Conservation (phyloP, 164 flowering plant species). For the Macadamia tetraphylla region DNA sequence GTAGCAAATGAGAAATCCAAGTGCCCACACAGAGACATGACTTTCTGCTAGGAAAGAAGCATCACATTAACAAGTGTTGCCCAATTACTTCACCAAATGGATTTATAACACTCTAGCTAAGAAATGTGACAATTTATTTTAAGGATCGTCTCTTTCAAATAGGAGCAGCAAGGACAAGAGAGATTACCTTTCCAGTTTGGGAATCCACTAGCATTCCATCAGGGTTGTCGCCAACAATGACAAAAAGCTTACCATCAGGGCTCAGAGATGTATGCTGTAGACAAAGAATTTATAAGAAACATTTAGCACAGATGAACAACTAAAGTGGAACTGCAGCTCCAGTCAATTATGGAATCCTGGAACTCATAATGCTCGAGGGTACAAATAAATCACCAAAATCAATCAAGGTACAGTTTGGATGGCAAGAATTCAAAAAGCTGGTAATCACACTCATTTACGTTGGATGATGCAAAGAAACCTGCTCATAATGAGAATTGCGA, state of each 20-base stretch:
- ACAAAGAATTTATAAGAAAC: background rate
- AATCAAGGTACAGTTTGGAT: too few species aligned
- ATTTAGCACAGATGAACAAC: too few species aligned
- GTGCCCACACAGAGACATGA: conserved; percentile 58
- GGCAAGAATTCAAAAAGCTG: too few species aligned
- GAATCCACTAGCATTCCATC: conserved; percentile 73
- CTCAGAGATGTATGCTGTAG: conserved; percentile 81
- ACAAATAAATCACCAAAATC: too few species aligned
- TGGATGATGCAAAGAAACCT: too few species aligned
- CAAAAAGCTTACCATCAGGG: conserved; percentile 78
- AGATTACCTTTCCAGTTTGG: conserved; percentile 67
- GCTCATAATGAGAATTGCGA: too few species aligned
- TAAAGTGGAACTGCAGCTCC: too few species aligned
- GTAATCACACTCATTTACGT: too few species aligned
- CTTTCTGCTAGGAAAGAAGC: conserved; percentile 33
- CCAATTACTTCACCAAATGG: background rate
- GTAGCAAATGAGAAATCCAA: conserved; percentile 93
- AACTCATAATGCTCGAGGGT: too few species aligned
- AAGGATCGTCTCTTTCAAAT: background rate
- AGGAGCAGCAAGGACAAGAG: background rate
- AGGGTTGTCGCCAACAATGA: conserved; percentile 82
- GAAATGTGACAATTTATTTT: background rate
- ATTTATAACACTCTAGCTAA: background rate
- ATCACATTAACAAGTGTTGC: background rate
- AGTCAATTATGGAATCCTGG: too few species aligned